Evolutionary conservation across 148 eudicot genomes (phyloP).

Genomic region (Dianthus caryophyllus): DNA sequence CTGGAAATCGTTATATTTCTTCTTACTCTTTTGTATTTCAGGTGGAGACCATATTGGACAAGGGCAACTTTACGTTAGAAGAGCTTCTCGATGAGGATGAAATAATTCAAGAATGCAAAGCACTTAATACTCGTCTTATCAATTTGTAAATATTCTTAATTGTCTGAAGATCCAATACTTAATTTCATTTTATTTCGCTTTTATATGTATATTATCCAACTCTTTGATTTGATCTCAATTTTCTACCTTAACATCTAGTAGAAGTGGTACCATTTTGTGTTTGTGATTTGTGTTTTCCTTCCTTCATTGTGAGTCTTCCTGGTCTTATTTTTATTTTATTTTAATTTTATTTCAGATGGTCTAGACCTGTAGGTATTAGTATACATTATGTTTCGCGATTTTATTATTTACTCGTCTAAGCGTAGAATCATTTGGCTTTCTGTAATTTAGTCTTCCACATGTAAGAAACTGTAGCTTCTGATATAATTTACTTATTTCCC

Average conservation of each 20-base stretch:
- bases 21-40: constrained; percentile 23
- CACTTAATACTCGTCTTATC: constrained; percentile 86
- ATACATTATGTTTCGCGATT: neutral
- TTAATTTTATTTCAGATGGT: neutral
- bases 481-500: too few species aligned
- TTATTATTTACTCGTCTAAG: neutral
- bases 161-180: constrained; percentile 4
- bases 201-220: neutral
- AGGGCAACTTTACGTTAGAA: constrained; percentile 73
- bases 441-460: neutral
- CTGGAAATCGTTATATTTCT: neutral
- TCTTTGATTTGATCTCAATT: neutral
- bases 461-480: neutral
- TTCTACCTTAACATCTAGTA: neutral
- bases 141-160: constrained; percentile 48
- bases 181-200: neutral
- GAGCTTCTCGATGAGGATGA: constrained; percentile 98
- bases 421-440: neutral
- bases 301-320: neutral
- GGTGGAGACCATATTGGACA: constrained; percentile 92
- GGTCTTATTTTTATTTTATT: constrained; percentile 10
- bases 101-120: constrained; percentile 94
- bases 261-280: neutral
- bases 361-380: neutral
- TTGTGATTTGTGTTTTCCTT: neutral